Base-by-base conservation (phyloP, 208 protist genomes). In the Naegleria fowleri region DNA sequence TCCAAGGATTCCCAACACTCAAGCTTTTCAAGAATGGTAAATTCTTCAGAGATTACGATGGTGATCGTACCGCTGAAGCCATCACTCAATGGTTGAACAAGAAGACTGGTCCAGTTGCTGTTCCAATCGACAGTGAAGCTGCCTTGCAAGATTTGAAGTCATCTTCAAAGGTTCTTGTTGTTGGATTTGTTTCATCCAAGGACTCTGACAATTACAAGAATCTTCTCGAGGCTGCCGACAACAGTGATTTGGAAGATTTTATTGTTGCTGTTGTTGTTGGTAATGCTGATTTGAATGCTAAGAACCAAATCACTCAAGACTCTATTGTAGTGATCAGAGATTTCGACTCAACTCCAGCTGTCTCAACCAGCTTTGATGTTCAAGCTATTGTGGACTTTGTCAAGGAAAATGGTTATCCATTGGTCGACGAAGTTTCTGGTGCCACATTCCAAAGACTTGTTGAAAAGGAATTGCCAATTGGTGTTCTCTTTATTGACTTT, bases 1-100 rank as follows among this genome's bases (percentile, higher is more conserved):
- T 91, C 19, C 41, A 76, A 75, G 89, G 89, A 83, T 91, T 76
- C 52, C 89, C 89, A 86, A 91, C 89, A 55, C 7, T 91, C 38
- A 76, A 59, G 16, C 36, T 89, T 25, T 67, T 89, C 86, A 89
- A 67, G 36, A 67, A 67, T 75, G 86, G 86, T 40, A 39, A 67
- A 22, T 9, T 38, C 7, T 87, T 36, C 38, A 89, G 38, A 39
- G 89, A 91, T 38, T 91, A 76, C 59, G 83, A 91, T 51, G 89
- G 89, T 38, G 25, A 6, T 67, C 7, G 89, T 38, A 86, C 76
- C 19, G 33, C 43, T 51, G 89, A 76, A n/a, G 89, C 11, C 19
- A 83, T 91, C n/a, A 6, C 40, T 55, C 6, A 15, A 29, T 91
- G 40, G 41, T n/a, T 91, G 55, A 76, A 83, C 15, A 91, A 91